phyloP scores from a whole-genome alignment of 1,284 basidiomycete genomes.

The Hortiboletus rubellus region DNA sequence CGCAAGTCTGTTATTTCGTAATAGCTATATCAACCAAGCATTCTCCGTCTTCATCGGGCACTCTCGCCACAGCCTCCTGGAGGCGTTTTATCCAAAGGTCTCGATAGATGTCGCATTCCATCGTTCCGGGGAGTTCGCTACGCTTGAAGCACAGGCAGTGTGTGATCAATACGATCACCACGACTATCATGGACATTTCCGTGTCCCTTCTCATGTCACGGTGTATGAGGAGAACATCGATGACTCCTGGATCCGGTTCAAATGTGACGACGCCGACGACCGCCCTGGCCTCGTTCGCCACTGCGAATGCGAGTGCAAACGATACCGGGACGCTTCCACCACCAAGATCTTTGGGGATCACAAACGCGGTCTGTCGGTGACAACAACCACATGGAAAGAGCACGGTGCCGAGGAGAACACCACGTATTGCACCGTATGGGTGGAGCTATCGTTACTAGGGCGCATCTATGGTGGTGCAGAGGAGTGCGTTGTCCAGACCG shows the following conservation, averaged over 20 bases:
- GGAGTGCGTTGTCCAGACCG: background rate
- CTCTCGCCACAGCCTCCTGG: background rate
- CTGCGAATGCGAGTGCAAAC: no score
- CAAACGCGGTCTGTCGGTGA: background rate
- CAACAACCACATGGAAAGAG: background rate
- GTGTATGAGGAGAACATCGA: no score
- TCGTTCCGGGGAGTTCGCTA: background rate
- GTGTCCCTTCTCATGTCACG: no score
- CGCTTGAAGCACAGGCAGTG: background rate
- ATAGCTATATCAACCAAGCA: background rate
- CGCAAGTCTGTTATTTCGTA: background rate
- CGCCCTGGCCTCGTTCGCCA: no score
- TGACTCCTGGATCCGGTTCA: background rate
- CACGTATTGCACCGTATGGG: background rate
- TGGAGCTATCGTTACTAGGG: background rate
- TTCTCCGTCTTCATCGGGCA: background rate
- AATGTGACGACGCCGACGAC: no score
- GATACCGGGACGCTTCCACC: background rate
- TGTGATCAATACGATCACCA: background rate
- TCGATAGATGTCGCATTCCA: conserved; percentile 1
- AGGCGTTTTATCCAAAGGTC: background rate
- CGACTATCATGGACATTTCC: no score
- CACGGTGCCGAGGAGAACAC: background rate
- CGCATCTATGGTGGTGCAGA: background rate
- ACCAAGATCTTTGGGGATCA: background rate